Base-by-base conservation (phyloP, 768 basidiomycete genomes). In the Porphyrellus cyaneotinctus region DNA sequence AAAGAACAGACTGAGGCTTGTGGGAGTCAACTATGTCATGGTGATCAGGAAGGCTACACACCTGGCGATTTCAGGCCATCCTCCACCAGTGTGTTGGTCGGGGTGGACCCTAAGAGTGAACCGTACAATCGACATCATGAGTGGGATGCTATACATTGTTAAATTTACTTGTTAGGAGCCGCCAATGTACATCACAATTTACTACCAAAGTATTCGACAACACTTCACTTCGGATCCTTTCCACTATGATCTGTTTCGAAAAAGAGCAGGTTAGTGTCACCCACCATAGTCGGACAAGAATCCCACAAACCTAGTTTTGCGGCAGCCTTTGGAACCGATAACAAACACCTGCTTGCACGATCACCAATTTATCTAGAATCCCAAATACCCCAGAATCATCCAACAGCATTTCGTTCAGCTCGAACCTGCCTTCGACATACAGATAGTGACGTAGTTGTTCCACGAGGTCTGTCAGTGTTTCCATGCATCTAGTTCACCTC, bases 21-120 rank as follows among this genome's bases (percentile, higher is more conserved):
- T 85, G 18, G 85, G 80, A 13, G 80, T 74, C 15, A 84, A 79
- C 58, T 84, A 77, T 61, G 78, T 84, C 58, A 52, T 78, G 43
- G 76, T 80, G 9, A 63, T n/a, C n/a, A n/a, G n/a, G n/a, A n/a
- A n/a, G n/a, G n/a, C n/a, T n/a, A n/a, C n/a, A n/a, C n/a, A n/a
- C n/a, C n/a, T n/a, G n/a, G n/a, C n/a, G n/a, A n/a, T n/a, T n/a
- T n/a, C n/a, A n/a, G n/a, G n/a, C n/a, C n/a, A n/a, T n/a, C n/a
- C n/a, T n/a, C n/a, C n/a, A n/a, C n/a, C n/a, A n/a, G n/a, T n/a
- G n/a, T n/a, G n/a, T n/a, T n/a, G n/a, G n/a, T n/a, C n/a, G n/a
- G n/a, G n/a, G n/a, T n/a, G n/a, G n/a, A n/a, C n/a, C n/a, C n/a
- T n/a, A n/a, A n/a, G n/a, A n/a, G n/a, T n/a, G n/a, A n/a, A n/a